phyloP scores from a whole-genome alignment of 2,329 filamentous ascomycete species.

The Diplodia scrobiculata region DNA sequence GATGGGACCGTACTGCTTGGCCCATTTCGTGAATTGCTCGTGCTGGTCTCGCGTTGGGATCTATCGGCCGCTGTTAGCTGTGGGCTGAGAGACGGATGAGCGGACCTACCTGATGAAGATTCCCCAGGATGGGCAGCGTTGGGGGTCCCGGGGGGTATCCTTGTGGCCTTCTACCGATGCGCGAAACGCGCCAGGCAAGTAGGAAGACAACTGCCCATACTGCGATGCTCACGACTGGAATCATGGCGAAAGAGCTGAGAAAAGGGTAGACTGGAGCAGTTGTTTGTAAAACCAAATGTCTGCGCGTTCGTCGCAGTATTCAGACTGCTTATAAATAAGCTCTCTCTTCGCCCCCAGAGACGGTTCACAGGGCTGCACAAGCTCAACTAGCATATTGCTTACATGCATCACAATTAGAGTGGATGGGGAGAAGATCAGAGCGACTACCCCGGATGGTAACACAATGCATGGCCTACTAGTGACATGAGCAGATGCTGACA shows the following conservation, averaged over 20 bases:
- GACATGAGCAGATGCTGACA: not conserved
- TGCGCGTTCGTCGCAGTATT: too few species aligned
- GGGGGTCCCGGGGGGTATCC: conserved; percentile 55
- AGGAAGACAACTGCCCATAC: not conserved
- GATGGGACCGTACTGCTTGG: conserved; percentile 55
- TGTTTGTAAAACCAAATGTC: not conserved
- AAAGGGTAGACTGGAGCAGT: too few species aligned
- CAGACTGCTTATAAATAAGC: not conserved
- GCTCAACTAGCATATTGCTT: not conserved
- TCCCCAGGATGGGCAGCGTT: conserved; percentile 56
- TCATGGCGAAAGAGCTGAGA: not conserved
- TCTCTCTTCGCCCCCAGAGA: not conserved
- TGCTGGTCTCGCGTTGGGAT: conserved; percentile 51
- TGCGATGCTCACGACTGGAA: not conserved
- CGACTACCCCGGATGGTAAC: not conserved
- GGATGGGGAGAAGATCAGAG: not conserved
- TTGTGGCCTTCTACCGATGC: conserved; percentile 37
- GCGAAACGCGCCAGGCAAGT: conserved; percentile 16
- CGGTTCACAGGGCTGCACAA: conserved; percentile 4
- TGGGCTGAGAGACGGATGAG: not conserved
- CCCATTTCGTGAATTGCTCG: conserved; percentile 57
- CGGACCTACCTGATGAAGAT: conserved; percentile 49
- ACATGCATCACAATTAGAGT: not conserved
- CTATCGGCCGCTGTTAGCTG: conserved; percentile 25
- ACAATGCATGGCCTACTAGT: not conserved